A percentile compares a stretch with the other conserved stretches of the same genome.
These are phyloP conservation scores for Vaccinium vitisidaea DNA, from an alignment of 148 eudicot species.

Conservation along the genomic window DNA sequence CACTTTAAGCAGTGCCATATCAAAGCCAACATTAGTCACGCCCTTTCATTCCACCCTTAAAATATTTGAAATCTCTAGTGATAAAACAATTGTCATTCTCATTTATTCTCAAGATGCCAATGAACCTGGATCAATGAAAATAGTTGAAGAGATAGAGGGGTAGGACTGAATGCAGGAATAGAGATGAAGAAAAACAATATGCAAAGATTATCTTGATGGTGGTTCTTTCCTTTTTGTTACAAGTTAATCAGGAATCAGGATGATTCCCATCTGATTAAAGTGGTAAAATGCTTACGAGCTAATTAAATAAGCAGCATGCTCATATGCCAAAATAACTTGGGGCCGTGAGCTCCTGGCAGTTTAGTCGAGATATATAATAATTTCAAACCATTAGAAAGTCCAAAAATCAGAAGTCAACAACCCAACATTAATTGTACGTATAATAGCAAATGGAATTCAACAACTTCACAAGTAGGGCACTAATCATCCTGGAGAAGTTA, in stretches of 20 bases:
- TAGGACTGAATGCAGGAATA: neutral
- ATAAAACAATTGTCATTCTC: neutral
- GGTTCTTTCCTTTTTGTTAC: neutral
- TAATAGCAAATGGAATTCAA: constrained; percentile 1
- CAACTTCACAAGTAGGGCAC: neutral
- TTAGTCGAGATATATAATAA: neutral
- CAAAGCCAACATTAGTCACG: neutral
- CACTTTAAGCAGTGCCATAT: neutral
- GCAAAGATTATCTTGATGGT: neutral
- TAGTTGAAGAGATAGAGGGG: neutral
- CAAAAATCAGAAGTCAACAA: neutral
- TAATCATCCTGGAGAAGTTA: constrained; percentile 3
- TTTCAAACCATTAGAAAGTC: neutral
- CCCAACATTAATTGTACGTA: no score
- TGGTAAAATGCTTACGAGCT: neutral
- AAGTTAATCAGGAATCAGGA: neutral
- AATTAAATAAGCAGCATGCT: neutral
- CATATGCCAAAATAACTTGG: neutral
- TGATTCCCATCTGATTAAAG: neutral
- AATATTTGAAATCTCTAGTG: neutral
- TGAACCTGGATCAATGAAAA: neutral
- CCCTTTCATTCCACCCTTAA: neutral
- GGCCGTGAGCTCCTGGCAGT: neutral
- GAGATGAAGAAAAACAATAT: neutral
- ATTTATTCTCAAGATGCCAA: neutral